Evolutionary conservation across 2,329 filamentous ascomycete genomes (phyloP).

Genomic region (Diaporthe vaccinii): DNA sequence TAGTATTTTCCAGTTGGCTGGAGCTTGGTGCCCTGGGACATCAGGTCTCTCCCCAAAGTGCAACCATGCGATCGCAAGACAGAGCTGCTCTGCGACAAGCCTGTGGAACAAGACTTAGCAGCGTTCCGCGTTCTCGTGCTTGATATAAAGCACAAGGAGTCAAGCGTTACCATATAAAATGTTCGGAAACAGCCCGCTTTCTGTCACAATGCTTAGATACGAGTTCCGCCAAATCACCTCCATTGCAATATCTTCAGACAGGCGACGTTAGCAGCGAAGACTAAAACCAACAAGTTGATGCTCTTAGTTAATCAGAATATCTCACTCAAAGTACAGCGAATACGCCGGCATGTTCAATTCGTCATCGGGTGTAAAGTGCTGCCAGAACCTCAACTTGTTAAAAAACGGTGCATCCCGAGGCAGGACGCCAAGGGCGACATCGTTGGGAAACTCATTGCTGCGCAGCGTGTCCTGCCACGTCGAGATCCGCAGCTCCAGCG

Average conservation of each 20-base stretch:
- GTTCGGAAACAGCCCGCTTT: not conserved
- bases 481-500: not conserved
- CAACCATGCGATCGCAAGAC: constrained; percentile 15
- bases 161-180: constrained; percentile 7
- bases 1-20: not conserved
- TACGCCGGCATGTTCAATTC: not conserved
- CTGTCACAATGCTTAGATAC: not conserved
- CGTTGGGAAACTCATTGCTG: not conserved
- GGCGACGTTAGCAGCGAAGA: not conserved
- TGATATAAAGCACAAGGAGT: too few species aligned
- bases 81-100: constrained; percentile 24
- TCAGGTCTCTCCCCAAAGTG: constrained; percentile 18
- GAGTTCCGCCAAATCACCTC: not conserved
- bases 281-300: not conserved
- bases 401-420: not conserved
- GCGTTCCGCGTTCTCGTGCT: not conserved
- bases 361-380: not conserved
- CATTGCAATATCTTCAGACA: constrained; percentile 15
- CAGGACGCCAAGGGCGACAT: not conserved
- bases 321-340: constrained; percentile 28
- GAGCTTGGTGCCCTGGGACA: too few species aligned
- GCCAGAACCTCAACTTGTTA: constrained; percentile 17
- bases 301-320: not conserved
- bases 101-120: not conserved
- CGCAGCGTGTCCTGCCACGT: not conserved